Evolutionary conservation across 306 rosid genomes (phyloP).

Genomic region (Trifolium dubium): DNA sequence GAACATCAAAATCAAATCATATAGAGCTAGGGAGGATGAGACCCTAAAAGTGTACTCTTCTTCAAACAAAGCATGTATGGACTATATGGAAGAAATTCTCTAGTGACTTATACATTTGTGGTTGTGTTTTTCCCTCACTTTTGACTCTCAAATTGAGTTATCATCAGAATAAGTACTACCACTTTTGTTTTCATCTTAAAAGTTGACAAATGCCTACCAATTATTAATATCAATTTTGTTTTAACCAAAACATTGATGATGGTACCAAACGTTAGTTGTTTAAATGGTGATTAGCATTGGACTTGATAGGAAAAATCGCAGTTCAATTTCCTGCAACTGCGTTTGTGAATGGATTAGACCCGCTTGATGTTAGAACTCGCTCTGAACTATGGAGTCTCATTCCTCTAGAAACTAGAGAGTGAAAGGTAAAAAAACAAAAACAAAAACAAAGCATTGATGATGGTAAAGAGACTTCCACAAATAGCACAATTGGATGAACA

Average conservation of each 20-base stretch:
- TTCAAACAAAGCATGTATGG: background rate
- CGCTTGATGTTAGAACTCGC: too few relatives aligned
- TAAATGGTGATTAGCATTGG: too few relatives aligned
- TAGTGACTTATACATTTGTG: conserved; percentile 36
- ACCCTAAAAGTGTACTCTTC: conserved; percentile 38
- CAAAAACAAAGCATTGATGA: too few relatives aligned
- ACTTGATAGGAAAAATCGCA: too few relatives aligned
- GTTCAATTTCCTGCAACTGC: too few relatives aligned
- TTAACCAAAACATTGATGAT: background rate
- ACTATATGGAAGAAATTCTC: conserved; percentile 38
- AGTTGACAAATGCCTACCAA: conserved; percentile 21
- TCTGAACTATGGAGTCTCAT: too few relatives aligned
- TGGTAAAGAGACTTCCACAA: conserved; percentile 27
- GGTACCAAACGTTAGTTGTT: too few relatives aligned
- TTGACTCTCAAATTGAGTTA: conserved; percentile 2
- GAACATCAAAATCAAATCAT: conserved; percentile 53
- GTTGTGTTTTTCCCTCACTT: conserved; percentile 32
- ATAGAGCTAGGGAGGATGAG: conserved; percentile 20
- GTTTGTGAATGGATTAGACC: too few relatives aligned
- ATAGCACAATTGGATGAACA: conserved; percentile 8
- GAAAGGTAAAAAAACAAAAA: too few relatives aligned
- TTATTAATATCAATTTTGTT: conserved; percentile 1
- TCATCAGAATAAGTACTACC: background rate
- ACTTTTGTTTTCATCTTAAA: conserved; percentile 4
- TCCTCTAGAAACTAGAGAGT: too few relatives aligned